Evolutionary conservation across 805 yeast species (phyloP), one percentile per base, ranked within the genome.

Genomic region (Yarrowia sp.): DNA sequence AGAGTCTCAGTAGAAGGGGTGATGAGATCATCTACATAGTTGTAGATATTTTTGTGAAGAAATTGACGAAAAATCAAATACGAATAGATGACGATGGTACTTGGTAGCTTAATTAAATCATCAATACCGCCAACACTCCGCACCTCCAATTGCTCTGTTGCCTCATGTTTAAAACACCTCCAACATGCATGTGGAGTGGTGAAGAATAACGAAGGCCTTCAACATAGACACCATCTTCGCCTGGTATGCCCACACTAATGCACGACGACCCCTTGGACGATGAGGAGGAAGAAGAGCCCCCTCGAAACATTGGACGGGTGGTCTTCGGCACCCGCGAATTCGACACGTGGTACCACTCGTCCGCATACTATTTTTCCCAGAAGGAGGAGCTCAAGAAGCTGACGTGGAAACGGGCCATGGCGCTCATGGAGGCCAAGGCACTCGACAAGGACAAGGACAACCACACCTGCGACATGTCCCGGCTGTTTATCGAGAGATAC

Each of bases 341-440:
- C 70, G 83, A 86, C 67, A 88, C 98, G 2, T 92, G 98, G 97
- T 92, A 89, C 75, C 95, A 96, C 0, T 89, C 90, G 72, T 85
- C 91, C 3, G 96, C 92, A 0, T 89, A 91, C 75, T 91, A 92
- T 70, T 78, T 76, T 66, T 81, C 81, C 56, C 77, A 50, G 30
- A 43, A 60, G 30, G 46, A 43, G 20, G 66, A 66, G 55, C 67
- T 36, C 67, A 53, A 55, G 39, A 55, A 56, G 67, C 53, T 42
- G 20, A 52, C 68, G 8, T 55, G 63, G 65, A 55, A 52, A 12
- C 42, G 52, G 42, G 66, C 65, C 52, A 44, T 56, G 52, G 68
- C 76, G 14, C 83, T 81, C 68, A 83, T 82, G 40, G 77, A 78
- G 55, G 77, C 79, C 3, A 71, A 85, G 64, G 90, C 3, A 6